A percentile compares a stretch with the other conserved stretches of the same genome.
Conservation (phyloP, 192 early-diverging fungal genomes). For the Cetraspora pellucida region DNA sequence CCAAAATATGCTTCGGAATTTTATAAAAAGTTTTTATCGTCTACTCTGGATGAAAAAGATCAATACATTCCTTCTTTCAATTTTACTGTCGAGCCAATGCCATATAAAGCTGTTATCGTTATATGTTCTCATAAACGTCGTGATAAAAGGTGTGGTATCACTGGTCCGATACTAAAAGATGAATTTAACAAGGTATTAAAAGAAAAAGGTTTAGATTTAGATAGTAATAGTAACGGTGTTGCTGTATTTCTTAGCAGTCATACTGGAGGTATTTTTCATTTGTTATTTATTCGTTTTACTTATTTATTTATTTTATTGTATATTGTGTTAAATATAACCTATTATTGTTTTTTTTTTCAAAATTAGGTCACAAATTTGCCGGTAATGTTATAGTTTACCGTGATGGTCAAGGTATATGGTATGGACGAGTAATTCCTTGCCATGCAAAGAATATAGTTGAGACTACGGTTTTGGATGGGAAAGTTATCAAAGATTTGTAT, state of each 20-base stretch:
- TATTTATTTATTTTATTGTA: background rate
- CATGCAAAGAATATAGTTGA: conserved; percentile 56
- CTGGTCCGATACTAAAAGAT: conserved; percentile 52
- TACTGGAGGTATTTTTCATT: conserved; percentile 50
- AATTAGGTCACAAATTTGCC: conserved; percentile 61
- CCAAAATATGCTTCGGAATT: conserved; percentile 45
- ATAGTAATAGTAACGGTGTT: conserved; percentile 34
- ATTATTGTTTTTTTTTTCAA: background rate
- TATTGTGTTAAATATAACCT: background rate
- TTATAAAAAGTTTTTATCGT: conserved; percentile 44
- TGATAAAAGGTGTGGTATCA: conserved; percentile 61
- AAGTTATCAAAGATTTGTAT: conserved; percentile 57
- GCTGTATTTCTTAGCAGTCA: conserved; percentile 56
- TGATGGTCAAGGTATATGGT: conserved; percentile 59
- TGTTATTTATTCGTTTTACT: background rate
- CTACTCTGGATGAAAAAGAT: background rate
- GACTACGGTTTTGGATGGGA: conserved; percentile 48
- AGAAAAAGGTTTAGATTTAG: conserved; percentile 49
- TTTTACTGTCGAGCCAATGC: conserved; percentile 24
- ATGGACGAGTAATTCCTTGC: conserved; percentile 58
- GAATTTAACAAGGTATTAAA: conserved; percentile 54
- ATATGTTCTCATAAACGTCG: conserved; percentile 61
- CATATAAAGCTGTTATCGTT: conserved; percentile 49
- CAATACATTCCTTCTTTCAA: background rate
- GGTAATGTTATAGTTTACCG: conserved; percentile 61